Evolutionary conservation across 2,329 filamentous ascomycete species (phyloP).

Genomic region (Myriosclerotinia curreyana): DNA sequence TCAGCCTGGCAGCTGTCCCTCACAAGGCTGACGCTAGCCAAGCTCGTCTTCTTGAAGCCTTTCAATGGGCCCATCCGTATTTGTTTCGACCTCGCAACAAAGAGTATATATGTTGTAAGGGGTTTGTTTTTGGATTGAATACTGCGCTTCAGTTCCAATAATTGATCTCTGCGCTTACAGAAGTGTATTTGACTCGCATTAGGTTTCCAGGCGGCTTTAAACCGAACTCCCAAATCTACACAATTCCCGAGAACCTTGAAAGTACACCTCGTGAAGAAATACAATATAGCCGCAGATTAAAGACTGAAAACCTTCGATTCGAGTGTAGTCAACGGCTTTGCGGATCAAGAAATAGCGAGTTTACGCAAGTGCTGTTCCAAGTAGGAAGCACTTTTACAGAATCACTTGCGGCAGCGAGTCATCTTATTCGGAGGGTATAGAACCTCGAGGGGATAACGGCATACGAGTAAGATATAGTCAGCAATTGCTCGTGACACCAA

Average conservation of each 20-base stretch:
- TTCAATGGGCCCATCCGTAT: conserved; percentile 4
- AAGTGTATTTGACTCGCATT: not conserved
- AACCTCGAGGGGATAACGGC: not conserved
- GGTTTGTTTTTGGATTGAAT: not conserved
- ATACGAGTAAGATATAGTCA: not conserved
- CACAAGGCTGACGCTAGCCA: conserved; percentile 21
- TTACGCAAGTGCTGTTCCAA: not conserved
- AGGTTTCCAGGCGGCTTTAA: not conserved
- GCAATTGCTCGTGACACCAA: not conserved
- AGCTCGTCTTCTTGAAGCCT: conserved; percentile 11
- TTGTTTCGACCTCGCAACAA: conserved; percentile 1
- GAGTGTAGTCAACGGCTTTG: not conserved
- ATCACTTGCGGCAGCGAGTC: not conserved
- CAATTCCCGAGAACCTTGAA: not conserved
- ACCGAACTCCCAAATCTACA: not conserved
- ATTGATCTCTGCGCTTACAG: not conserved
- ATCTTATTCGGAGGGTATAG: not conserved
- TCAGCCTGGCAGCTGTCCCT: conserved; percentile 10
- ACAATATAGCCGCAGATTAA: not conserved
- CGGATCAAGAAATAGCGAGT: not conserved
- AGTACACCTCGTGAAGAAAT: not conserved
- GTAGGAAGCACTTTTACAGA: too few species aligned
- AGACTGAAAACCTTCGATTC: too few species aligned
- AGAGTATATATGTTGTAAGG: not conserved
- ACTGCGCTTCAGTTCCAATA: too few species aligned